Percentiles rank a stretch among this genome's conserved stretches.
phyloP scores from a whole-genome alignment of 805 yeast genomes.

The Candida boidinii region DNA sequence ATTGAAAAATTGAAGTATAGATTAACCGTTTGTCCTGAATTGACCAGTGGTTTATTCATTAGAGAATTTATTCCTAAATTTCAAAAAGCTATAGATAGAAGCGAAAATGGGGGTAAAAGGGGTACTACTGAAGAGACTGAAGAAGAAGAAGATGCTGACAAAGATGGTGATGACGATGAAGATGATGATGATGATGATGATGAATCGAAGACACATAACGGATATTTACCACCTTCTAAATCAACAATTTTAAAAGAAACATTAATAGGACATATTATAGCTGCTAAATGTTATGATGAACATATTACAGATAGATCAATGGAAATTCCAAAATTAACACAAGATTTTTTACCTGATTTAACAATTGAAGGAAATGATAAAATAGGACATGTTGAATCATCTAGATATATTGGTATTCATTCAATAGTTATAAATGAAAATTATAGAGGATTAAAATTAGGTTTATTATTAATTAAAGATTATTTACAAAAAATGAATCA shows the following conservation, averaged over 20 bases:
- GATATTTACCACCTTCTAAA: conserved; percentile 30
- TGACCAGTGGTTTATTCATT: conserved; percentile 80
- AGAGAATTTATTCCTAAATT: conserved; percentile 49
- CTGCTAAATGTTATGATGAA: conserved; percentile 67
- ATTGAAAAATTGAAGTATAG: conserved; percentile 60
- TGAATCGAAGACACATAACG: conserved; percentile 18
- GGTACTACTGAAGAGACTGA: neutral
- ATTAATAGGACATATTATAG: conserved; percentile 73
- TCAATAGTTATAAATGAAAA: conserved; percentile 70
- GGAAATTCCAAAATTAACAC: conserved; percentile 40
- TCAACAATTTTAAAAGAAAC: conserved; percentile 49
- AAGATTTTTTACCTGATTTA: conserved; percentile 11
- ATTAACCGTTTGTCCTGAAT: conserved; percentile 77
- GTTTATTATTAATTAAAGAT: conserved; percentile 76
- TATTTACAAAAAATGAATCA: conserved; percentile 84
- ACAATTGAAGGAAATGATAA: conserved; percentile 12
- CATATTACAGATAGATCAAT: conserved; percentile 55
- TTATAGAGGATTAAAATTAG: conserved; percentile 76
- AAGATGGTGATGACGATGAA: conserved; percentile 14
- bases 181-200: conserved; percentile 14
- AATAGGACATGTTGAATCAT: conserved; percentile 67
- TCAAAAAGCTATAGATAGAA: conserved; percentile 28
- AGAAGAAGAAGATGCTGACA: conserved; percentile 13
- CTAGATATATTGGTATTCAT: conserved; percentile 72
- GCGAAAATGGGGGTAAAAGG: conserved; percentile 19